These are phyloP conservation scores for Psilocybe subaeruginosa DNA, from an alignment of 768 basidiomycete genomes.

Conservation along the genomic window DNA sequence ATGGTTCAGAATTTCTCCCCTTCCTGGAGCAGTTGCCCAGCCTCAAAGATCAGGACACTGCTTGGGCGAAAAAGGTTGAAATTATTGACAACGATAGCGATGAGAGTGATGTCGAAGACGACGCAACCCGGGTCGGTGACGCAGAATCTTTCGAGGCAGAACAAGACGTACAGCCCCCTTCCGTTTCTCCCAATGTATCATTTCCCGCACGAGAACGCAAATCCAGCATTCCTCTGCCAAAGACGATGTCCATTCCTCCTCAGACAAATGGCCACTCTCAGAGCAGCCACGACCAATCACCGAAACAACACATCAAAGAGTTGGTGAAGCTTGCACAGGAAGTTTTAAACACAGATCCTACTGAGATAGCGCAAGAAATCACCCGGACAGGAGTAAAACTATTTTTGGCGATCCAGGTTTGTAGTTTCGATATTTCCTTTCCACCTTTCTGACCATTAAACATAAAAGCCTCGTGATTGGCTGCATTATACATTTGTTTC, in stretches of 20 bases:
- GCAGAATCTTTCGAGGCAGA: slow-evolving; percentile 8
- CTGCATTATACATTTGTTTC: slow-evolving; percentile 75
- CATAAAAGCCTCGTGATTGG: slow-evolving; percentile 81
- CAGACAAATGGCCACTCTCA: slow-evolving; percentile 25
- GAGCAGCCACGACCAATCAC: slow-evolving; percentile 41
- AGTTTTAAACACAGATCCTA: slow-evolving; percentile 57
- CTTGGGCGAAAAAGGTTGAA: slow-evolving; percentile 77
- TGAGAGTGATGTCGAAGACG: slow-evolving; percentile 63
- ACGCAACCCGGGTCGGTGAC: slow-evolving; percentile 36
- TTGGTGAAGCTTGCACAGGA: slow-evolving; percentile 62
- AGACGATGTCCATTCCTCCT: slow-evolving; percentile 41
- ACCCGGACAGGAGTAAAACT: slow-evolving; percentile 70
- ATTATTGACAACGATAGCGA: slow-evolving; percentile 63
- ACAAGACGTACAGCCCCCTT: slow-evolving; percentile 2
- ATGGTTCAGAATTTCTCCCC: slow-evolving; percentile 81
- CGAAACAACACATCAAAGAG: slow-evolving; percentile 66
- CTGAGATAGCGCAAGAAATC: slow-evolving; percentile 84
- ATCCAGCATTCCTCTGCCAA: slow-evolving; percentile 65
- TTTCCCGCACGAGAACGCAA: slow-evolving; percentile 61
- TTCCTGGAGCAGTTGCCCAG: slow-evolving; percentile 71
- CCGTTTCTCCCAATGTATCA: slow-evolving; percentile 13
- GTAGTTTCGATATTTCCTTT: slow-evolving; percentile 19
- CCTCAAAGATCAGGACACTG: slow-evolving; percentile 66
- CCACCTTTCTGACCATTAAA: not conserved
- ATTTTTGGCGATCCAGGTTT: slow-evolving; percentile 79